phyloP scores from a whole-genome alignment of 1,284 basidiomycete genomes.

The Ceraceosorus bombacis region DNA sequence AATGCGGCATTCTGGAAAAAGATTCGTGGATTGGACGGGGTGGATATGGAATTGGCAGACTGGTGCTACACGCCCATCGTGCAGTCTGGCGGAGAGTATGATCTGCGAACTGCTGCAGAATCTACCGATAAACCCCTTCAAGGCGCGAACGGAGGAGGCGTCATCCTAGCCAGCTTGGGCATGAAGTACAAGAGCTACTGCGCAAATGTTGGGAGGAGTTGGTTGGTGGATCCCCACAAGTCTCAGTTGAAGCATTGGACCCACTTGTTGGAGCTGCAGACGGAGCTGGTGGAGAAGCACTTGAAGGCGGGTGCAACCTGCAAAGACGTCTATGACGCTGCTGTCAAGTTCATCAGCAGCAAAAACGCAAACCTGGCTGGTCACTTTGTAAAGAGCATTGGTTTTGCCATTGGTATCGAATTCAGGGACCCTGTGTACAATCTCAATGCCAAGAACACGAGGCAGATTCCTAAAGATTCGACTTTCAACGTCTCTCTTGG shows the following conservation, averaged over 20 bases:
- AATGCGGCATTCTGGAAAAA: conserved; percentile 58
- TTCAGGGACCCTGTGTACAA: conserved; percentile 83
- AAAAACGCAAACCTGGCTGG: conserved; percentile 76
- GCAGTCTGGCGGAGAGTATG: conserved; percentile 84
- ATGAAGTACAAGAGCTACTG: conserved; percentile 90
- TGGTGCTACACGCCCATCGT: conserved; percentile 93
- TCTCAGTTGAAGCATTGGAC: conserved; percentile 61
- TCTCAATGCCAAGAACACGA: conserved; percentile 70
- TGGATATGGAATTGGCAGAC: conserved; percentile 75
- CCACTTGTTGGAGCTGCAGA: conserved; percentile 69
- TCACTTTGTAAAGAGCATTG: conserved; percentile 78
- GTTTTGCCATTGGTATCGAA: conserved; percentile 70
- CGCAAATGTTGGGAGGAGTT: conserved; percentile 81
- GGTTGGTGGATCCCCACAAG: conserved; percentile 85
- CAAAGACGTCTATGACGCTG: conserved; percentile 72
- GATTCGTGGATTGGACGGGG: conserved; percentile 57
- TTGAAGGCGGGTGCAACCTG: conserved; percentile 73
- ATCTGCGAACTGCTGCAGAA: conserved; percentile 76
- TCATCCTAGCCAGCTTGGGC: conserved; percentile 79
- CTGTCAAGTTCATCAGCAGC: conserved; percentile 64
- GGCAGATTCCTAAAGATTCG: conserved; percentile 70
- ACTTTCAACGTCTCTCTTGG: conserved; percentile 75
- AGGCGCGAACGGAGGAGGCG: conserved; percentile 71
- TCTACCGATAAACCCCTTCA: conserved; percentile 61
- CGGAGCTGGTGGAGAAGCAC: conserved; percentile 62